phyloP scores from a whole-genome alignment of 106 monocot species.

The Agapanthus africanus region DNA sequence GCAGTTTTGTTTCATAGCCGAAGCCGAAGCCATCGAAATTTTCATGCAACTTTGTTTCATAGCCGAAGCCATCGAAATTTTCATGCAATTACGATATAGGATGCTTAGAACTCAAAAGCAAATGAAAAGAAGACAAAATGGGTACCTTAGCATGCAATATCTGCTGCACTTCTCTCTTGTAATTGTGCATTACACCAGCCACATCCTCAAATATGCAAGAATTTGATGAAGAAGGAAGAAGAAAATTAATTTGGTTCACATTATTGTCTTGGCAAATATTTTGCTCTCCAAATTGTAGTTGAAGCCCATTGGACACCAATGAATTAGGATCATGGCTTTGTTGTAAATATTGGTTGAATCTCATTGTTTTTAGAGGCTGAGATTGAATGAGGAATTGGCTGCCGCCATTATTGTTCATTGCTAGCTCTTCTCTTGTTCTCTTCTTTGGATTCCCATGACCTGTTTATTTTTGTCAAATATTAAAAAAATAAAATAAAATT shows the following conservation, averaged over 20 bases:
- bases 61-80: too few relatives aligned
- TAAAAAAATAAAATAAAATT: too few relatives aligned
- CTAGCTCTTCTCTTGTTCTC: neutral
- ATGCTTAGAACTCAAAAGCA: too few relatives aligned
- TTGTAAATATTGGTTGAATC: neutral
- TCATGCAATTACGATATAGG: too few relatives aligned
- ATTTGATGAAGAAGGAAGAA: too few relatives aligned
- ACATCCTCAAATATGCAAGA: neutral
- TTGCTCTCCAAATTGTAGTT: neutral
- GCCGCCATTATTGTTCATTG: too few relatives aligned
- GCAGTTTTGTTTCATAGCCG: too few relatives aligned
- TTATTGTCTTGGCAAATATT: neutral
- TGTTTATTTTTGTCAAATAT: too few relatives aligned
- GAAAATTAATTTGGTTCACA: neutral
- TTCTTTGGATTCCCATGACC: neutral
- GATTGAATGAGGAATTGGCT: neutral
- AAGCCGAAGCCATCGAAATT: too few relatives aligned
- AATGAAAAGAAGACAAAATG: neutral
- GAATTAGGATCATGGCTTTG: neutral
- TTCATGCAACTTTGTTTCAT: too few relatives aligned
- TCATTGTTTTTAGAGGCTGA: neutral
- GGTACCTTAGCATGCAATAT: constrained; percentile 1
- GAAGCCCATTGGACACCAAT: constrained; percentile 4
- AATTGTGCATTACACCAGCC: neutral
- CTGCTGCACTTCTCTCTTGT: neutral